Base-by-base conservation (phyloP, 257 asterid genomes). In the Ocimum tenuiflorum region DNA sequence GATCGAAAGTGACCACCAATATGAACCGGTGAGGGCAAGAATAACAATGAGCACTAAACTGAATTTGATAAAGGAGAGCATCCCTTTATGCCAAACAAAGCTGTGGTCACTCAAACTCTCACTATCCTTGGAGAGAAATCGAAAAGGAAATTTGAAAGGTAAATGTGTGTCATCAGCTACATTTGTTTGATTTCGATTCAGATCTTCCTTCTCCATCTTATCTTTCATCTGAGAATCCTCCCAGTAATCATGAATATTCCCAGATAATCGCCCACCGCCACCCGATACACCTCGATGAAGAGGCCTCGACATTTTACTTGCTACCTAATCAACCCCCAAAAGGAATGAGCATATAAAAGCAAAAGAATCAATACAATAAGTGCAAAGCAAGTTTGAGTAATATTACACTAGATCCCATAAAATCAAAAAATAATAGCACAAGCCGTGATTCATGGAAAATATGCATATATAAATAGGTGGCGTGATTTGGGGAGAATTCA, bases 1-100 rank as follows among this genome's bases (percentile, higher is more conserved):
- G 68, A 94, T 85, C 3, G 95, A 84, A 39, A 94, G 75, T 12
- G 97, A 85, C 99, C 99, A 94, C 95, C 95, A 90, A 74, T 86
- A 88, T 45, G 97, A 94, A 75, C 89, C 95, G 22, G 82, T 80
- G 60, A 94, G 85, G 47, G 99, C 95, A 78, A 94, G 86, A 81
- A 88, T 59, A 39, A 88, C 85, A 72, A 90, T 82, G 71, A 78
- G 75, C n/a, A 86, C 83, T 72, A 94, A 83, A 80, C 96, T 88
- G 64, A 83, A 68, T 71, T 77, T 90, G 60, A 90, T 81, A 68
- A 85, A 52, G 49, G 75, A 70, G 71, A 85, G 73, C 52, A 80
- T 63, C 68, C 77, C 58, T 80, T 82, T 94, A 31, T 82, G 88
- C 69, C 91, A 79, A 68, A 75, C 69, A 56, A 88, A 83, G 15